phyloP scores from a whole-genome alignment of 23 red algal genomes.

The Gracilariopsis chorda region DNA sequence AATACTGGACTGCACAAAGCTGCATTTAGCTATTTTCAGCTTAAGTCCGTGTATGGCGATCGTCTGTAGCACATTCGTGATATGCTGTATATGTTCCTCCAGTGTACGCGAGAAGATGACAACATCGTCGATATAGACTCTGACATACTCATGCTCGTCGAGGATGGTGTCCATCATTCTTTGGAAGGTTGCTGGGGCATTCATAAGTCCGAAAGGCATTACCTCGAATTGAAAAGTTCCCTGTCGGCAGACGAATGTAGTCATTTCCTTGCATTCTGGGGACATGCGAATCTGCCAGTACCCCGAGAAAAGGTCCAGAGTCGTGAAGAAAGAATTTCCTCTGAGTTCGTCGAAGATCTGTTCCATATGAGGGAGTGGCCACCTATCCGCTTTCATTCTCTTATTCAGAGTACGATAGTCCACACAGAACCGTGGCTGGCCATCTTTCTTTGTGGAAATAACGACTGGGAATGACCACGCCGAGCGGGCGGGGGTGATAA shows the following conservation, averaged over 20 bases:
- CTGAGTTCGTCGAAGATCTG: background rate
- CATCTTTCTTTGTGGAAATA: background rate
- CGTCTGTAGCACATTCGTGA: too few species aligned
- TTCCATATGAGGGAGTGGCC: background rate
- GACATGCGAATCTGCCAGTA: background rate
- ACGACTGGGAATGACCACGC: background rate
- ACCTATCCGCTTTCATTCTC: background rate
- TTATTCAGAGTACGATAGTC: background rate
- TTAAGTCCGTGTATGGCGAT: too few species aligned
- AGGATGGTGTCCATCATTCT: background rate
- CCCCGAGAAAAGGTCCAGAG: background rate
- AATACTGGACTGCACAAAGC: too few species aligned
- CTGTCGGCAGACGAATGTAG: background rate
- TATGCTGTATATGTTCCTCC: background rate
- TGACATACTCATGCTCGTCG: background rate
- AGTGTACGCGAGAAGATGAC: background rate
- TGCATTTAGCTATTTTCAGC: too few species aligned
- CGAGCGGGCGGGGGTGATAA: background rate
- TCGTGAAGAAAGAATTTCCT: background rate
- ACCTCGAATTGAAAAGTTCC: background rate
- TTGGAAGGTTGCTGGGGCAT: background rate
- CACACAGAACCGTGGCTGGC: background rate
- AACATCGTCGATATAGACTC: background rate
- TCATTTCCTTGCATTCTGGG: background rate
- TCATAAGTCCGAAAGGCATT: background rate